phyloP scores from a whole-genome alignment of 441 rosid species.

The Breynia disticha region DNA sequence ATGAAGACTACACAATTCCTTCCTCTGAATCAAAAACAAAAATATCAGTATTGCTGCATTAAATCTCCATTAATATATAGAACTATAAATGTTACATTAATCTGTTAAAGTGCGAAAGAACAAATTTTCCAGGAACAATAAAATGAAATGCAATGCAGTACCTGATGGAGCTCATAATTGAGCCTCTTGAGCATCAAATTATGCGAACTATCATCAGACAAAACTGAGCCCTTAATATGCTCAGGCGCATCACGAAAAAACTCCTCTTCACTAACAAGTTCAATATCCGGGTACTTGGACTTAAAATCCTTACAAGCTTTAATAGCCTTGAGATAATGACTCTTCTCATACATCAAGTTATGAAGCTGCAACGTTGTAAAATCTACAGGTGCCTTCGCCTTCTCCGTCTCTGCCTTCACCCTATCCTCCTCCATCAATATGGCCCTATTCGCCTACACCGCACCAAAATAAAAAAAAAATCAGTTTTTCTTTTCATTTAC shows the following conservation, averaged over 20 bases:
- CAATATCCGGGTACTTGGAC: conserved; percentile 70
- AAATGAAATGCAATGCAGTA: conserved; percentile 6
- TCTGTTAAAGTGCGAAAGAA: no score
- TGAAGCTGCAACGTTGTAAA: conserved; percentile 73
- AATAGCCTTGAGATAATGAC: conserved; percentile 72
- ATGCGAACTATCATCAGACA: conserved; percentile 48
- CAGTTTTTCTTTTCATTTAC: neutral
- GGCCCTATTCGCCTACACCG: conserved; percentile 54
- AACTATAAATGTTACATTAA: no score
- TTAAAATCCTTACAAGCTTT: conserved; percentile 76
- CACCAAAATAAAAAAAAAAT: no score
- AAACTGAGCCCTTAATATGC: conserved; percentile 42
- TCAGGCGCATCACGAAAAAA: conserved; percentile 65
- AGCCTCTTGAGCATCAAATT: conserved; percentile 82
- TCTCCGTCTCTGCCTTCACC: conserved; percentile 63
- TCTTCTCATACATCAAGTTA: conserved; percentile 87
- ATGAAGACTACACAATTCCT: conserved; percentile 66
- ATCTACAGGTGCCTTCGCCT: conserved; percentile 69
- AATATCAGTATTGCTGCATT: neutral
- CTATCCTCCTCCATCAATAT: conserved; percentile 70
- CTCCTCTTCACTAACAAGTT: conserved; percentile 74
- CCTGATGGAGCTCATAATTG: conserved; percentile 84
- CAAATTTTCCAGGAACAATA: no score
- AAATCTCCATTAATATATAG: neutral
- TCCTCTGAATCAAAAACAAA: conserved; percentile 36